phyloP scores from a whole-genome alignment of 2,329 filamentous ascomycete species.

The Ascochyta rabiei region DNA sequence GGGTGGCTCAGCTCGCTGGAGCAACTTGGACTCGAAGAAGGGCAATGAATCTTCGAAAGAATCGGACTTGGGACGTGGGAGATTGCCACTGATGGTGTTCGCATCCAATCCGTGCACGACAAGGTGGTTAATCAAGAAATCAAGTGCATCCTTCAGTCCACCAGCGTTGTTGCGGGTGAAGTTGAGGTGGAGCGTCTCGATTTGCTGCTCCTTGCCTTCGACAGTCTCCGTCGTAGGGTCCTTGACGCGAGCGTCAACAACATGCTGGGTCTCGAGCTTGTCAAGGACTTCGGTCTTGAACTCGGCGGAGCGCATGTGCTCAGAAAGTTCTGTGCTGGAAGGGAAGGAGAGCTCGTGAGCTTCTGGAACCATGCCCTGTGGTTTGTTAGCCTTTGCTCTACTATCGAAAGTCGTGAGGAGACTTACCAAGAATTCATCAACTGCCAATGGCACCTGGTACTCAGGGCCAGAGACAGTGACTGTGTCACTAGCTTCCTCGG shows the following conservation, averaged over 20 bases:
- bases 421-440: constrained; percentile 85
- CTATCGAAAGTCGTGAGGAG: neutral
- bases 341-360: constrained; percentile 89
- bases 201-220: constrained; percentile 50
- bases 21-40: constrained; percentile 94
- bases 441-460: constrained; percentile 96
- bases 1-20: constrained; percentile 86
- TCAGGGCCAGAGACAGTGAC: constrained; percentile 95
- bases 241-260: constrained; percentile 82
- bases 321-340: constrained; percentile 74
- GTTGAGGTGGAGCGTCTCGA: constrained; percentile 56
- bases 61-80: constrained; percentile 97
- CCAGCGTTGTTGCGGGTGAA: constrained; percentile 98
- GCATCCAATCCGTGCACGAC: constrained; percentile 89
- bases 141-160: constrained; percentile 92
- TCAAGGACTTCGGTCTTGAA: constrained; percentile 80
- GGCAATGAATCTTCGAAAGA: constrained; percentile 97
- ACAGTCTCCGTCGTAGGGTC: constrained; percentile 50
- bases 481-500: constrained; percentile 94
- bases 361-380: constrained; percentile 92
- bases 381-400: constrained; percentile 36
- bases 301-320: constrained; percentile 80
- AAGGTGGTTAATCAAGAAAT: constrained; percentile 86
- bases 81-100: constrained; percentile 83
- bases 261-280: constrained; percentile 89